Evolutionary conservation across 768 basidiomycete species (phyloP), one percentile per base, ranked within the genome.

Genomic region (Amanita inopinata): DNA sequence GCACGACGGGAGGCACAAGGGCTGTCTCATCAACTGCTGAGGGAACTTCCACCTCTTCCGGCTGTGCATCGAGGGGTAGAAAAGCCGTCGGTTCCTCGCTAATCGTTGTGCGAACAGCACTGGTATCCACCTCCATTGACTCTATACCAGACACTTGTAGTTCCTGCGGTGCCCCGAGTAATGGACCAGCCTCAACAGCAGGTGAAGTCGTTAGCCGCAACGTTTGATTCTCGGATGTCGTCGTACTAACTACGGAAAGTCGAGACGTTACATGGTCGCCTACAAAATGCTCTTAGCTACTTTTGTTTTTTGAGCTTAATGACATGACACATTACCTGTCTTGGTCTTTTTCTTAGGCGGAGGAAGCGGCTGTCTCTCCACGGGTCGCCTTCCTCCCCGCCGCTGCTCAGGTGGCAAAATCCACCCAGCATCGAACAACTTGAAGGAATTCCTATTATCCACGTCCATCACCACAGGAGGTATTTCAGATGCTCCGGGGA

Each of bases 381-480:
- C 47, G 10, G 65, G 54, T 15, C 61, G 57, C 10, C 83, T 64
- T 15, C 78, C 77, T 22, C 78, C 73, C 23, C 90, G 71, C 49
- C 76, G 73, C 39, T 78, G 73, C 24, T 83, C 85, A 2, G 77
- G 66, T 17, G 88, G 85, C 10, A 93, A 61, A 5, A 94, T 87
- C 90, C 89, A 93, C 0, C 91, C 91, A 17, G 69, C 66, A 46
- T 96, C 82, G 62, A 94, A 94, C 62, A 81, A 61, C 54, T 67
- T 74, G 67, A 94, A 96, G 14, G 80, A 81, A 32, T 73, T 73
- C 42, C 75, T 72, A 32, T 73, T 70, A 54, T 83, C 83, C 23
- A 93, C 76, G 31, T 78, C 67, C n/a, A 78, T 71, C 2, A 88
- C 80, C 41, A 84, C 62, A 18, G 73, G 69, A 3, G 80, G 73